Evolutionary conservation across 2,329 filamentous ascomycete species (phyloP), one percentile per base, ranked within the genome.

Genomic region (Fusarium globosum): DNA sequence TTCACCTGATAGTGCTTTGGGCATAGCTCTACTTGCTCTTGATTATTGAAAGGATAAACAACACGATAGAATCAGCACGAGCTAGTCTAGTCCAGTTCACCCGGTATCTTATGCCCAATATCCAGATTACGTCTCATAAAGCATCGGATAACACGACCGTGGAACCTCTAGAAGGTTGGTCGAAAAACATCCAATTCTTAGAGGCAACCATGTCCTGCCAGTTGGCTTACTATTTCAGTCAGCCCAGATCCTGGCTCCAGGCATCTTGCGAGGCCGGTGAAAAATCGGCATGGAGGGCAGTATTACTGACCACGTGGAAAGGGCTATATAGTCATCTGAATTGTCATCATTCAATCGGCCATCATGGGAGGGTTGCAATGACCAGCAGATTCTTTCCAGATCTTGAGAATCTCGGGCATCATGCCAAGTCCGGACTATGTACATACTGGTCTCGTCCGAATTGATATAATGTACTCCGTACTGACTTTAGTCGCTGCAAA

Each of bases 351-450:
- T 38, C 39, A 42, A 38, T 49, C 28, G 38, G 16, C 41, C 30
- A 61, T 59, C 38, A 61, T 66, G 43, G 49, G 59, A 43, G 57
- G 21, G 26, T n/a, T 30, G 20, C n/a, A 62, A 38, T 23, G 48
- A 59, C 62, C 60, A 74, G 57, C 41, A 61, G 61, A 43, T 61
- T 72, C 68, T 58, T 66, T 72, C 68, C 43, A 58, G 68, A 62
- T 33, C 52, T 51, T 21, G 10, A 69, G 63, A 63, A 57, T 43
- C 52, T 57, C 30, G n/a, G 55, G 61, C 45, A 39, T 56, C n/a
- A 28, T 59, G 23, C 18, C 52, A 49, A 45, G 36, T 23, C 62
- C 18, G 16, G 14, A 42, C 38, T 21, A 28, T 30, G 30, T 30
- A 30, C 30, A 12, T 12, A 30, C 51, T 63, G 42, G 61, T 61